Evolutionary conservation across 306 rosid genomes (phyloP).

Genomic region (Cyclanthera cordifolia): DNA sequence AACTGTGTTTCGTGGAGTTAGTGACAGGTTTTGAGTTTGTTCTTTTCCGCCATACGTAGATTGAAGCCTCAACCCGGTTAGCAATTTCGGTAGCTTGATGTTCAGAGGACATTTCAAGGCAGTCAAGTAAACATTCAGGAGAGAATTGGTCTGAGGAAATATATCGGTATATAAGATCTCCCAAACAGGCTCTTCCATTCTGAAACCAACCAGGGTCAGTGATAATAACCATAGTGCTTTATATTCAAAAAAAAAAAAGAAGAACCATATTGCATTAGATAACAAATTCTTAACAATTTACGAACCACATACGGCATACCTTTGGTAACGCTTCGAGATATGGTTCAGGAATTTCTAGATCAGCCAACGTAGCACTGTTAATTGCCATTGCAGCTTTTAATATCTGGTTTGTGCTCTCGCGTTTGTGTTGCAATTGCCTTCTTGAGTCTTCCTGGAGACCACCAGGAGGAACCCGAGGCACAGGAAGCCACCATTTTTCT

Average conservation of each 20-base stretch:
- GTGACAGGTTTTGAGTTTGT: constrained; percentile 37
- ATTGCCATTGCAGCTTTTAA: constrained; percentile 88
- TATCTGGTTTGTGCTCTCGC: constrained; percentile 77
- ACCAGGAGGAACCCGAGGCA: constrained; percentile 74
- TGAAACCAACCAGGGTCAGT: constrained; percentile 26
- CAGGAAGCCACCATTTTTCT: constrained; percentile 98
- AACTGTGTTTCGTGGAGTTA: constrained; percentile 31
- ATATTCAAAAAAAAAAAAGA: no score
- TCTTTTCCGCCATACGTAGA: constrained; percentile 60
- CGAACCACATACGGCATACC: constrained; percentile 28
- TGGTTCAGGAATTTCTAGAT: constrained; percentile 76
- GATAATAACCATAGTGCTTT: not conserved
- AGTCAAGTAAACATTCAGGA: constrained; percentile 68
- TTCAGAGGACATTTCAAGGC: constrained; percentile 82
- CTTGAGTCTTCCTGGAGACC: constrained; percentile 64
- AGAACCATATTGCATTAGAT: not conserved
- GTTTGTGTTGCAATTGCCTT: constrained; percentile 75
- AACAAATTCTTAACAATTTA: not conserved
- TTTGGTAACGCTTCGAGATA: constrained; percentile 80
- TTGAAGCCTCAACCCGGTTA: constrained; percentile 69
- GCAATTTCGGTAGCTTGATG: constrained; percentile 91
- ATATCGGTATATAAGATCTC: constrained; percentile 75
- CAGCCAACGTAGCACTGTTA: constrained; percentile 61
- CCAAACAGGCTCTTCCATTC: constrained; percentile 76
- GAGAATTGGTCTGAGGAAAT: constrained; percentile 80